Evolutionary conservation across 2,329 filamentous ascomycete genomes (phyloP).

Genomic region (Venturia oleaginea): DNA sequence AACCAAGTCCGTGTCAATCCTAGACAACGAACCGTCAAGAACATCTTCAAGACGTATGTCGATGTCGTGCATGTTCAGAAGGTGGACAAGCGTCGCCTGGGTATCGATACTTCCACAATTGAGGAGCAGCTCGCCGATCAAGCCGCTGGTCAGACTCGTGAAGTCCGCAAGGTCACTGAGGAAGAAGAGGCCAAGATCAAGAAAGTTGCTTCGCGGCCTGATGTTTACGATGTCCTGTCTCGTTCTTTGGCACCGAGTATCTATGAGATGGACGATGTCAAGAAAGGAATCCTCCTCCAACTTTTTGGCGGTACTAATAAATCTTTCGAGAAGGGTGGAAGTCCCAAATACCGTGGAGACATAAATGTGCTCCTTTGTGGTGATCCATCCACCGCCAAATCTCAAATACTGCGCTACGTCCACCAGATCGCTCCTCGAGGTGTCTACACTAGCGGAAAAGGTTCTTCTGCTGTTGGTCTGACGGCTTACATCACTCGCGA

Average conservation of each 20-base stretch:
- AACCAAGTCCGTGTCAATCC: constrained; percentile 92
- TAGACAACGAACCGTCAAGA: constrained; percentile 83
- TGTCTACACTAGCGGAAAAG: constrained; percentile 68
- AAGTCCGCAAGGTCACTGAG: constrained; percentile 70
- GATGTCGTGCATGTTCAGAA: constrained; percentile 95
- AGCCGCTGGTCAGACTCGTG: constrained; percentile 63
- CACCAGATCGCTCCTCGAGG: constrained; percentile 94
- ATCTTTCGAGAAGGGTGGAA: constrained; percentile 91
- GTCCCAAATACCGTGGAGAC: constrained; percentile 90
- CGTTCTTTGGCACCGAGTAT: constrained; percentile 89
- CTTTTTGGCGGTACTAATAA: constrained; percentile 98
- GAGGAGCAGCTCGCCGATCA: constrained; percentile 72
- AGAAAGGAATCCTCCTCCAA: constrained; percentile 95
- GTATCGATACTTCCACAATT: constrained; percentile 80
- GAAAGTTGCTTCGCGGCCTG: constrained; percentile 65
- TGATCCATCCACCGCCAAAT: constrained; percentile 94
- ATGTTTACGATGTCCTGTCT: constrained; percentile 88
- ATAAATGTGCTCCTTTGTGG: constrained; percentile 96
- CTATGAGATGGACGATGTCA: constrained; percentile 97
- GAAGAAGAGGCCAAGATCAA: constrained; percentile 89
- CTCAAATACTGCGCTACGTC: constrained; percentile 86
- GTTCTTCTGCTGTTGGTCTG: constrained; percentile 65
- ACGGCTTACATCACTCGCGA: constrained; percentile 71
- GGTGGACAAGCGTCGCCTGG: constrained; percentile 88
- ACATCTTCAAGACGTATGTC: constrained; percentile 95